Evolutionary conservation across 306 rosid genomes (phyloP).

Genomic region (Cotoneaster glaucophyllus): DNA sequence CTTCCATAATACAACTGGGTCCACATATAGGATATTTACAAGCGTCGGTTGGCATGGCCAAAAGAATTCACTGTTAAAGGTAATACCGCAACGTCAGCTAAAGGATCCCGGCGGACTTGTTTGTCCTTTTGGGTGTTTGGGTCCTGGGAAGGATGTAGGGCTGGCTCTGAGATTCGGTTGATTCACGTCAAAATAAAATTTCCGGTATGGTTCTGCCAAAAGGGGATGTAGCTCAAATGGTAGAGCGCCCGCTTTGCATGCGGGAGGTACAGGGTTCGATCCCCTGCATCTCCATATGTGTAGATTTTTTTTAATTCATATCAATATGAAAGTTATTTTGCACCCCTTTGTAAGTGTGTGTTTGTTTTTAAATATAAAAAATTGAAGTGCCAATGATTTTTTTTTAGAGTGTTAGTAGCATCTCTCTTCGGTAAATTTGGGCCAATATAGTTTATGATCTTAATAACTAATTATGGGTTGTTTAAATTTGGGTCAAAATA

Average conservation of each 20-base stretch:
- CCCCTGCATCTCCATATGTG: neutral
- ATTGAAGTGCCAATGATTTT: no score
- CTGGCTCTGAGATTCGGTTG: neutral
- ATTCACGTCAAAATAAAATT: neutral
- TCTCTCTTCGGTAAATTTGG: no score
- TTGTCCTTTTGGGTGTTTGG: neutral
- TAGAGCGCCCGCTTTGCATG: neutral
- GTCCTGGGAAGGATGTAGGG: no score
- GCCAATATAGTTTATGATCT: no score
- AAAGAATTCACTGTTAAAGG: neutral
- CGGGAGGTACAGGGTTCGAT: neutral
- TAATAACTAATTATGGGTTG: no score
- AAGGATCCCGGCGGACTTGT: neutral
- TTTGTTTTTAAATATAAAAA: no score
- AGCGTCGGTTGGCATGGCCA: neutral
- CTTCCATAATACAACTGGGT: neutral
- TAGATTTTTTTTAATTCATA: no score
- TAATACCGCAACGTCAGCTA: neutral
- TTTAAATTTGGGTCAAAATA: no score
- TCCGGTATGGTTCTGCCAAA: rapidly evolving
- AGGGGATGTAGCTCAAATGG: constrained; percentile 7
- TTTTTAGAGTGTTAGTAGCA: no score
- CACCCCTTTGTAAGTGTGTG: no score
- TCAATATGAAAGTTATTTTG: no score
- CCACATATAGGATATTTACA: neutral